phyloP scores from a whole-genome alignment of 2,329 filamentous ascomycete genomes.

The Aspergillus uvarum region DNA sequence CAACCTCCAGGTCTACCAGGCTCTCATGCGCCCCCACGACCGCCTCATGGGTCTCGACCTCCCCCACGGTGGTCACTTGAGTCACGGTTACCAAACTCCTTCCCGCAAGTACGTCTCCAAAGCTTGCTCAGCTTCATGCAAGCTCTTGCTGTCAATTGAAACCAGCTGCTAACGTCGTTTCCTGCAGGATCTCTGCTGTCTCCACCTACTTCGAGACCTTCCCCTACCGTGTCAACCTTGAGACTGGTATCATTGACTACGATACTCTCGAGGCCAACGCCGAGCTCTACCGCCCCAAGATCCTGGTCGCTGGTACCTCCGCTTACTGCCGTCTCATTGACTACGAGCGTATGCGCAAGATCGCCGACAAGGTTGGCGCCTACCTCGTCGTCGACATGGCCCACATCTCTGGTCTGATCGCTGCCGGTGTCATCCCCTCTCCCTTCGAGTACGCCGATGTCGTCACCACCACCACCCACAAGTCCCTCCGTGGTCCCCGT shows the following conservation, averaged over 20 bases:
- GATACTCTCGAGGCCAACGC: conserved; percentile 85
- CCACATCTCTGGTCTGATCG: conserved; percentile 91
- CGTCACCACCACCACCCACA: conserved; percentile 97
- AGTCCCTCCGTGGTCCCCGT: conserved; percentile 89
- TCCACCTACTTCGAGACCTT: conserved; percentile 99
- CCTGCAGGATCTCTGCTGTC: conserved; percentile 79
- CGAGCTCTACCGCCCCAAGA: conserved; percentile 86
- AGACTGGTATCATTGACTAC: conserved; percentile 94
- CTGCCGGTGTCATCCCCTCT: conserved; percentile 84
- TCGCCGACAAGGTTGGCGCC: conserved; percentile 85
- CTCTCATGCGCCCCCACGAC: conserved; percentile 87
- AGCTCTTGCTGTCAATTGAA: not conserved
- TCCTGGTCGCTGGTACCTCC: conserved; percentile 90
- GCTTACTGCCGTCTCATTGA: conserved; percentile 96
- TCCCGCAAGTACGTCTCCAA: conserved; percentile 66
- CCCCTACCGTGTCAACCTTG: conserved; percentile 86
- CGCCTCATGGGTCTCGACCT: conserved; percentile 96
- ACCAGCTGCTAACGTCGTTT: not conserved
- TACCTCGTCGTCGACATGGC: conserved; percentile 97
- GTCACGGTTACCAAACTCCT: conserved; percentile 95
- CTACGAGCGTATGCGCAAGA: conserved; percentile 87
- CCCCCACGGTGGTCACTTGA: conserved; percentile 92
- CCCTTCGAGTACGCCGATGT: conserved; percentile 90
- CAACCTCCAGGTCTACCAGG: conserved; percentile 98
- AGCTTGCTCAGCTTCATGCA: not conserved